Evolutionary conservation across 2,329 filamentous ascomycete species (phyloP).

Genomic region (Rachicladosporium sp.): DNA sequence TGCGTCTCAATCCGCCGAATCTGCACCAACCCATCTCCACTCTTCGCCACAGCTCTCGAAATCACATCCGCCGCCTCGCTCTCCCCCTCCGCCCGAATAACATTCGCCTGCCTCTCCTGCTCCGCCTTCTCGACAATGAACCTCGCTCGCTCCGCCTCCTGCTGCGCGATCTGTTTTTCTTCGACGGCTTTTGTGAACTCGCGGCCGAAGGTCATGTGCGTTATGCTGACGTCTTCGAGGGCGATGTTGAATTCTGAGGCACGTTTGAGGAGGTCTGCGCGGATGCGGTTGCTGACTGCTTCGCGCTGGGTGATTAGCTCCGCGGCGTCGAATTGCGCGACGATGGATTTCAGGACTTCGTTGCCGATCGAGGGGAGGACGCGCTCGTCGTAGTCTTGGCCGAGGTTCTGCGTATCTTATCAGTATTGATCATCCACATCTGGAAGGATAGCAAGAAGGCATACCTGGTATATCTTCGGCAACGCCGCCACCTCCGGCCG

Average conservation of each 20-base stretch:
- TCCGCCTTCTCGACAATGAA: slow-evolving; percentile 99
- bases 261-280: slow-evolving; percentile 78
- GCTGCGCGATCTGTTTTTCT: slow-evolving; percentile 99
- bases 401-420: slow-evolving; percentile 58
- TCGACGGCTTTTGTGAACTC: slow-evolving; percentile 98
- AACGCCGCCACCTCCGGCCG: slow-evolving; percentile 83
- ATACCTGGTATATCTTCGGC: slow-evolving; percentile 96
- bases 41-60: slow-evolving; percentile 82
- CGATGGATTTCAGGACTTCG: slow-evolving; percentile 43
- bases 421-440: background rate
- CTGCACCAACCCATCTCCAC: slow-evolving; percentile 84
- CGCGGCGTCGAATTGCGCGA: slow-evolving; percentile 42
- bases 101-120: slow-evolving; percentile 96
- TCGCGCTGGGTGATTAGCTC: slow-evolving; percentile 92
- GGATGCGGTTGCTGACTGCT: slow-evolving; percentile 90
- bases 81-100: slow-evolving; percentile 95
- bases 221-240: slow-evolving; percentile 96
- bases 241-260: slow-evolving; percentile 97
- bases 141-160: slow-evolving; percentile 90
- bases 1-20: slow-evolving; percentile 96
- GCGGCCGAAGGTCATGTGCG: slow-evolving; percentile 98
- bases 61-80: slow-evolving; percentile 95
- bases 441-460: slow-evolving; percentile 14
- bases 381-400: slow-evolving; percentile 83
- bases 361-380: slow-evolving; percentile 43